Evolutionary conservation across 1,284 basidiomycete species (phyloP).

Genomic region (Cystobasidium pallidum): DNA sequence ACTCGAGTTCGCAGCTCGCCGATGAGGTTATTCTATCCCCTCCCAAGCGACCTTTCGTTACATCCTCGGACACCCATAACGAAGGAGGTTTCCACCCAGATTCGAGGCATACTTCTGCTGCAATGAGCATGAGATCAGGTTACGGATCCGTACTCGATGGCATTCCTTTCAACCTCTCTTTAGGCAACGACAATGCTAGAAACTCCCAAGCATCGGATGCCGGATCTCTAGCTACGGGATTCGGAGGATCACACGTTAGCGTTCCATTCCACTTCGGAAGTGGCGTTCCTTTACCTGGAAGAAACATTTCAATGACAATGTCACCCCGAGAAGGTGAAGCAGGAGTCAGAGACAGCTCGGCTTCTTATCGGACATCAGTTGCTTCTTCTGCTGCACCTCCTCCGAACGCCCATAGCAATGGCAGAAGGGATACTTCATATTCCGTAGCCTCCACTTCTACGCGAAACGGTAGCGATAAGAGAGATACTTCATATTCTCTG

Average conservation of each 20-base stretch:
- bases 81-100: constrained; percentile 19
- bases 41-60: constrained; percentile 34
- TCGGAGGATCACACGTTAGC: constrained; percentile 7
- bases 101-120: constrained; percentile 42
- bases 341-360: constrained; percentile 16
- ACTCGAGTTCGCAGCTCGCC: neutral
- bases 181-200: constrained; percentile 26
- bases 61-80: neutral
- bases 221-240: neutral
- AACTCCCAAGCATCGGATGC: constrained; percentile 37
- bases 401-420: neutral
- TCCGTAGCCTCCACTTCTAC: constrained; percentile 22
- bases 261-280: constrained; percentile 14
- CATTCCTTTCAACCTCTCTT: constrained; percentile 46
- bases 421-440: constrained; percentile 37
- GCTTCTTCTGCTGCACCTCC: neutral
- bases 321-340: neutral
- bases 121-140: constrained; percentile 42
- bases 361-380: constrained; percentile 9
- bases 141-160: constrained; percentile 45
- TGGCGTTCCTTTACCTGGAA: neutral
- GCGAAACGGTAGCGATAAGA: neutral
- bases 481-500: constrained; percentile 40
- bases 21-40: constrained; percentile 40
- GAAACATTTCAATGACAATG: constrained; percentile 8